These are phyloP conservation scores for Fragilariopsis cylindrus DNA, from an alignment of 108 stramenopile genomes.

Conservation along the genomic window DNA sequence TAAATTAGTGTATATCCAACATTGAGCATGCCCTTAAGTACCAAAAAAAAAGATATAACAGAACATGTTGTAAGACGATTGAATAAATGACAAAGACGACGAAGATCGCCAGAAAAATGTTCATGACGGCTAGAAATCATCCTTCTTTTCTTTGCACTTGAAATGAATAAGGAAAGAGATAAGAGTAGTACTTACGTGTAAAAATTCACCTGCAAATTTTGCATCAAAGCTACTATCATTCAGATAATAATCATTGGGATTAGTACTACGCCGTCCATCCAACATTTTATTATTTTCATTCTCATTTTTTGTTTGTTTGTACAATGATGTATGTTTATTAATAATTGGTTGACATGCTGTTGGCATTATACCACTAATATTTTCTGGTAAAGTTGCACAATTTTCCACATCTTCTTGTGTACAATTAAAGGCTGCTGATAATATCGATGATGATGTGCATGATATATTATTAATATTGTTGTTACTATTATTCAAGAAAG, in stretches of 20 bases:
- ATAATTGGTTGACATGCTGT: neutral
- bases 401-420: neutral
- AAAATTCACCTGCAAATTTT: neutral
- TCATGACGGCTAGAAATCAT: too few relatives aligned
- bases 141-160: neutral
- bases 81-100: too few relatives aligned
- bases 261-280: neutral
- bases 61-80: neutral
- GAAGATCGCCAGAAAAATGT: too few relatives aligned
- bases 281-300: neutral
- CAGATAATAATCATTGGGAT: neutral
- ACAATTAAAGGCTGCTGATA: neutral
- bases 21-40: conserved; percentile 44
- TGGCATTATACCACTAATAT: neutral
- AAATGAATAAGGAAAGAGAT: neutral
- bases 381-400: neutral
- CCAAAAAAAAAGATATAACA: neutral
- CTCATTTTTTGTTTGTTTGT: neutral
- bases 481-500: neutral
- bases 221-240: neutral
- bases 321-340: neutral
- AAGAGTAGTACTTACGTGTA: neutral
- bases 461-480: neutral
- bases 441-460: neutral
- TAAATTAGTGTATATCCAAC: conserved; percentile 58